Base-by-base conservation (phyloP, 2,329 filamentous ascomycete genomes). In the Rosellinia necatrix region DNA sequence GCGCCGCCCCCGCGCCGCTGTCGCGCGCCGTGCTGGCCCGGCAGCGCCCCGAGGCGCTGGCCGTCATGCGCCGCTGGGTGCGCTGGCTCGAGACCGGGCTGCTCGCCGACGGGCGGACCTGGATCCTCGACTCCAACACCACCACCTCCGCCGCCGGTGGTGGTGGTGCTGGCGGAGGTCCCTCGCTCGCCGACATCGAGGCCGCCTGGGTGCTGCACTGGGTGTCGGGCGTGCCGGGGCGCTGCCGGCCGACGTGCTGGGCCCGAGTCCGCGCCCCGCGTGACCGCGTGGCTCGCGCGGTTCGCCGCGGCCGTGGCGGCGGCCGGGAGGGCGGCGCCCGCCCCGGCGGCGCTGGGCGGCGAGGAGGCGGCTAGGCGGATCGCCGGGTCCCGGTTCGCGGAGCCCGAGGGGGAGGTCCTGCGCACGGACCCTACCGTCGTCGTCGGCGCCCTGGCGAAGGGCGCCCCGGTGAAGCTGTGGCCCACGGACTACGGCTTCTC, bases 181-280 rank as follows among this genome's bases (percentile, higher is more conserved):
- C 85, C 1, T 78, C 76, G 1, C 69, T 90, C 59, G 85, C 82
- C 3, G 89, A 92, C 69, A 84, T 91, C 57, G 85, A 91, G 72
- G 84, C 81, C 38, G 73, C 88, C 10, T 90, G 85, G 85, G 78
- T 81, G 0, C 79, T 91, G 61, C 80, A 87, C 70, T 91, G 88
- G 88, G 71, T 90, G 1, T 69, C 72, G 2, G 73, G 80, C 4
- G 80, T 81, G 10, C 75, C 72, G 3, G 74, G 4, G 80, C 81
- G 12, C 75, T 89, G 42, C 80, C 83, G 3, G 55, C 73, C 44
- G 75, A 80, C 17, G 64, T 77, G 6, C 78, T 90, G 59, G 81
- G 80, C 2, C 74, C 12, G 69, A 70, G 15, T 73, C 72, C 34
- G 89, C 82, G 64, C 88, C 87, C 0, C 79, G 75, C 53, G 80